Evolutionary conservation across 495 filamentous ascomycete genomes (phyloP).

Genomic region (Daldinia grandis): DNA sequence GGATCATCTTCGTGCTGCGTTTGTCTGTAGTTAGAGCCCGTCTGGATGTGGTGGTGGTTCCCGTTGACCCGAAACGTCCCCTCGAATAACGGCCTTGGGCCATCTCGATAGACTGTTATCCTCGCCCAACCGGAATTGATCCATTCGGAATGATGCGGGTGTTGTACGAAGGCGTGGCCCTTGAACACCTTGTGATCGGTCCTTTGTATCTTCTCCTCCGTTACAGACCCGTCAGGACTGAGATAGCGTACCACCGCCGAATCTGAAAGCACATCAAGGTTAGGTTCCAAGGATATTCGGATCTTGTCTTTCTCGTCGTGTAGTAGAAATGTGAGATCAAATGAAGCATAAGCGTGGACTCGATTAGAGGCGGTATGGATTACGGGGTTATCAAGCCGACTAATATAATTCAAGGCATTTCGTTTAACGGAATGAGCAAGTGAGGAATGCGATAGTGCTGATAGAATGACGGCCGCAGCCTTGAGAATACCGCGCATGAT

Average conservation of each 20-base stretch:
- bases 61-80: slow-evolving; percentile 83
- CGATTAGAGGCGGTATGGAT: slow-evolving; percentile 82
- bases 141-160: slow-evolving; percentile 70
- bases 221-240: slow-evolving; percentile 70
- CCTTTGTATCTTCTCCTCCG: slow-evolving; percentile 71
- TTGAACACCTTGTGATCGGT: slow-evolving; percentile 82
- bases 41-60: slow-evolving; percentile 89
- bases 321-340: slow-evolving; percentile 82
- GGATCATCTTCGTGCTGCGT: slow-evolving; percentile 81
- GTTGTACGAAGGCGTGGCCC: slow-evolving; percentile 76
- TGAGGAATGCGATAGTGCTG: slow-evolving; percentile 30
- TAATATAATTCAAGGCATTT: slow-evolving; percentile 77
- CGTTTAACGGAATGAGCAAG: slow-evolving; percentile 77
- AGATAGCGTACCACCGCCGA: slow-evolving; percentile 79
- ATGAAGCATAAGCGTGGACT: slow-evolving; percentile 79
- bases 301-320: slow-evolving; percentile 72
- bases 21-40: slow-evolving; percentile 74
- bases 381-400: slow-evolving; percentile 73
- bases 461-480: slow-evolving; percentile 39
- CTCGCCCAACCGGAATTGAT: slow-evolving; percentile 85
- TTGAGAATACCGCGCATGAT: slow-evolving; percentile 44
- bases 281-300: slow-evolving; percentile 85
- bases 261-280: slow-evolving; percentile 85
- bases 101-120: slow-evolving; percentile 79
- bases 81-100: slow-evolving; percentile 81